Percentiles rank a stretch among this genome's conserved stretches.
Evolutionary conservation across 2,329 filamentous ascomycete genomes (phyloP).

Genomic region (Davidsoniella virescens): DNA sequence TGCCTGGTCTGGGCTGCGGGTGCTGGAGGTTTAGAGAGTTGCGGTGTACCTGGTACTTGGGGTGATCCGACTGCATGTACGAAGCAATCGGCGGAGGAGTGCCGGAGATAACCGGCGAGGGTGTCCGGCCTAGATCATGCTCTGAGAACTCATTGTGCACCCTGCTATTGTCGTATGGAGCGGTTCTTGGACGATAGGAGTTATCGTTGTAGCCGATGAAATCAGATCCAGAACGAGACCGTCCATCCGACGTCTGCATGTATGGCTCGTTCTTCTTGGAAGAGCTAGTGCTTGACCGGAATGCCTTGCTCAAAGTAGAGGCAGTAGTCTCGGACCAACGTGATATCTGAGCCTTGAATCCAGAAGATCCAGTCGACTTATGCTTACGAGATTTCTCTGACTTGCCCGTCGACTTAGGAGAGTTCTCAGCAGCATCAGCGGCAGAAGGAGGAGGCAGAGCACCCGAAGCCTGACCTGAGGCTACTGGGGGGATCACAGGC

Average conservation of each 20-base stretch:
- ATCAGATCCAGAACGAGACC: slow-evolving; percentile 68
- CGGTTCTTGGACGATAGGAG: slow-evolving; percentile 30
- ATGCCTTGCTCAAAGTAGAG: slow-evolving; percentile 67
- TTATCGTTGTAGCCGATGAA: slow-evolving; percentile 49
- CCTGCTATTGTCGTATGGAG: slow-evolving; percentile 44
- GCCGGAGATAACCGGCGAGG: slow-evolving; percentile 18
- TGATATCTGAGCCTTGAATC: slow-evolving; percentile 79
- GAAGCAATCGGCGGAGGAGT: slow-evolving; percentile 30
- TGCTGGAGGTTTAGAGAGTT: slow-evolving; percentile 68
- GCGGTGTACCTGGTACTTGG: slow-evolving; percentile 68
- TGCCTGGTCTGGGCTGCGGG: slow-evolving; percentile 58
- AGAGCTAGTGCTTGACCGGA: slow-evolving; percentile 45
- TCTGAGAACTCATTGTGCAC: slow-evolving; percentile 42
- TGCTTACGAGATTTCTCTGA: slow-evolving; percentile 71
- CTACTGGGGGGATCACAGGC: slow-evolving; percentile 5
- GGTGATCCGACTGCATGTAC: slow-evolving; percentile 44
- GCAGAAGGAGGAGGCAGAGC: neutral
- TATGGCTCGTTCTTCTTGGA: slow-evolving; percentile 36
- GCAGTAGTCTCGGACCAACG: slow-evolving; percentile 95
- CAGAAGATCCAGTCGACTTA: slow-evolving; percentile 67
- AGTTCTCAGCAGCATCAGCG: slow-evolving; percentile 41
- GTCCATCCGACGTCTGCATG: slow-evolving; percentile 17
- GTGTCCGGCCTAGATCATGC: slow-evolving; percentile 25
- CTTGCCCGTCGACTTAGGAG: slow-evolving; percentile 33
- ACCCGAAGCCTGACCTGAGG: slow-evolving; percentile 1